Evolutionary conservation across 2,329 filamentous ascomycete species (phyloP), one percentile per base, ranked within the genome.

Genomic region (Endoconidiophora polonica): DNA sequence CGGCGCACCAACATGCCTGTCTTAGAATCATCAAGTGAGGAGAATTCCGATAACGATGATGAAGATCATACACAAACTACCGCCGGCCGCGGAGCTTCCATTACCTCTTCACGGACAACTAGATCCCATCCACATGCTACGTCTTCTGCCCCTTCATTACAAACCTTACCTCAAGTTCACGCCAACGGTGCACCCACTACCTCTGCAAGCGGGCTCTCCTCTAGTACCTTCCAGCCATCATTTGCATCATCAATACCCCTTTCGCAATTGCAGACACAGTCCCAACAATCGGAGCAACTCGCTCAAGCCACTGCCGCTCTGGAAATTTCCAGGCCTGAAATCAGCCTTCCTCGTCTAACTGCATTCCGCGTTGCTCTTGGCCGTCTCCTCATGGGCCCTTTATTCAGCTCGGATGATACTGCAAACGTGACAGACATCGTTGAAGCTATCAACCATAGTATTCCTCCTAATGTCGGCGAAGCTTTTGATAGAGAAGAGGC

Each of bases 341-440:
- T 87, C 60, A 68, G 73, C 2, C 58, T 74, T 0, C 70, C 72
- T 39, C 76, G 91, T 39, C 66, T 94, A 23, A 68, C 74, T 4
- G 67, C 77, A 1, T 98, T 98, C 79, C 79, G 86, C 49, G 76
- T 77, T 9, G 77, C 83, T 2, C 71, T 98, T 2, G 91, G 91
- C 22, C 83, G 86, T 58, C 71, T 98, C 49, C 81, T 94, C 59
- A 81, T 82, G 58, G 82, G 83, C 0, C 72, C 77, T 10, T 65
- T 98, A n/a, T 98, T 98, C 61, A 49, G 47, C 33, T 77, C 81
- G 29, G 85, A 93, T 54, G 91, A 96, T 59, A 78, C 81, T 16
- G 86, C 87, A 12, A 74, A 81, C 54, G 73, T 95, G 2, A 76
- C 79, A 55, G 76, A 76, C 23, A 72, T 98, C 29, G 72, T 95